Evolutionary conservation across 2,329 filamentous ascomycete species (phyloP).

Genomic region (Pseudodiploospora longispora): DNA sequence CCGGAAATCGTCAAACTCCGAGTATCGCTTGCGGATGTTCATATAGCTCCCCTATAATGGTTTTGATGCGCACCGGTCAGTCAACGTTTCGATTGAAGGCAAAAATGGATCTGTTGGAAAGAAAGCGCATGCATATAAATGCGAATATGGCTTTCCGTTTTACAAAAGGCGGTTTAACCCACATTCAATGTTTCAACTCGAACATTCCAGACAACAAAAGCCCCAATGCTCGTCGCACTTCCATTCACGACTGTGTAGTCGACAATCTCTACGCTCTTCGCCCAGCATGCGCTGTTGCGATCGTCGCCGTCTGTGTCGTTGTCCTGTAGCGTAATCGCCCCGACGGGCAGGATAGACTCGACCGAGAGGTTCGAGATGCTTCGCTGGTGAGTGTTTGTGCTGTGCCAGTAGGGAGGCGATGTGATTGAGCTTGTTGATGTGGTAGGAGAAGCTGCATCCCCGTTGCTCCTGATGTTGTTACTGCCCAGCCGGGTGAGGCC

Average conservation of each 20-base stretch:
- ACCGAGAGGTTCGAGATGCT: constrained; percentile 36
- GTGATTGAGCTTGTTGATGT: constrained; percentile 22
- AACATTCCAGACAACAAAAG: constrained; percentile 94
- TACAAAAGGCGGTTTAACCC: constrained; percentile 23
- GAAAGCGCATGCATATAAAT: no score
- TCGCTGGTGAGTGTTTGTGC: constrained; percentile 25
- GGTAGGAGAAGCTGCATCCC: constrained; percentile 13
- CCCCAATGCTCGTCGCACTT: constrained; percentile 56
- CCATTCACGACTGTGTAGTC: constrained; percentile 51
- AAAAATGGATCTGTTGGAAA: no score
- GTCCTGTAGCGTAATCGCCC: constrained; percentile 54
- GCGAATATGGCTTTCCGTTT: no score
- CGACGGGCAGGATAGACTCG: constrained; percentile 40
- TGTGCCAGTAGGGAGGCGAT: constrained; percentile 39
- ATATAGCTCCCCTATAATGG: constrained; percentile 46
- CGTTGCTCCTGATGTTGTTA: constrained; percentile 4
- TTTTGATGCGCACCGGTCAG: no score
- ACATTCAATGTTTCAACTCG: constrained; percentile 79
- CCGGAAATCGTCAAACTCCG: constrained; percentile 83
- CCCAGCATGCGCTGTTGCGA: constrained; percentile 54
- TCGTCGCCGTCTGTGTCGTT: constrained; percentile 49
- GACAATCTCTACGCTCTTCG: constrained; percentile 51
- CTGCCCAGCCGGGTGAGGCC: not conserved
- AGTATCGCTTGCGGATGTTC: constrained; percentile 68
- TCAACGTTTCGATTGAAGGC: no score